Percentiles rank a stretch among this genome's conserved stretches.
Conservation (phyloP, 2,329 filamentous ascomycete genomes). For the Colletotrichum musae region DNA sequence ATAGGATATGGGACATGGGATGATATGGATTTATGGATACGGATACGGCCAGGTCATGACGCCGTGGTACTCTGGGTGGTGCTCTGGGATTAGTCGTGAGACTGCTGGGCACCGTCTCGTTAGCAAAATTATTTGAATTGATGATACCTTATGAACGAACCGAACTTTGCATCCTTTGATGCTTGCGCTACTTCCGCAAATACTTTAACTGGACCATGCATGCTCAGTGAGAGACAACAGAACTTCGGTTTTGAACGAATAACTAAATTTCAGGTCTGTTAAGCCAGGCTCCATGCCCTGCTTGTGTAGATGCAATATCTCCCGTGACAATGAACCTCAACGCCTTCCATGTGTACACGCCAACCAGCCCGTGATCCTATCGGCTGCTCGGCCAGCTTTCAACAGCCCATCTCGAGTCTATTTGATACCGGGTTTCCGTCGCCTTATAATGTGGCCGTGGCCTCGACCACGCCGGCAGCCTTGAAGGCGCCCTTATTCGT, state of each 20-base stretch:
- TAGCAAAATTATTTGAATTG: conserved; percentile 7
- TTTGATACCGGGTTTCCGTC: no score
- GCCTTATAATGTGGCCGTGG: conserved; percentile 67
- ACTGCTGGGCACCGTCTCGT: conserved; percentile 10
- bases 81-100: conserved; percentile 1
- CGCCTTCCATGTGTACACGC: conserved; percentile 33
- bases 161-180: no score
- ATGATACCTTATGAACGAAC: conserved; percentile 15
- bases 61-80: conserved; percentile 4
- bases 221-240: no score
- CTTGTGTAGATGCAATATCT: conserved; percentile 24
- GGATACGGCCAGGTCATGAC: conserved; percentile 22
- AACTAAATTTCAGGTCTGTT: conserved; percentile 16
- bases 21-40: conserved; percentile 30
- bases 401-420: neutral
- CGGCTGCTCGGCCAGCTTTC: neutral
- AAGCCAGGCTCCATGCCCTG: conserved; percentile 11
- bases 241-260: no score
- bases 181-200: no score
- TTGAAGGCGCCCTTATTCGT: conserved; percentile 76
- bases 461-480: conserved; percentile 74
- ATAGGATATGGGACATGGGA: conserved; percentile 30
- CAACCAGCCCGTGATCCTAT: neutral
- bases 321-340: conserved; percentile 28
- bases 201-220: no score